Conservation (phyloP, 139 green algal genomes). For the Chlamydomonas sp. region DNA sequence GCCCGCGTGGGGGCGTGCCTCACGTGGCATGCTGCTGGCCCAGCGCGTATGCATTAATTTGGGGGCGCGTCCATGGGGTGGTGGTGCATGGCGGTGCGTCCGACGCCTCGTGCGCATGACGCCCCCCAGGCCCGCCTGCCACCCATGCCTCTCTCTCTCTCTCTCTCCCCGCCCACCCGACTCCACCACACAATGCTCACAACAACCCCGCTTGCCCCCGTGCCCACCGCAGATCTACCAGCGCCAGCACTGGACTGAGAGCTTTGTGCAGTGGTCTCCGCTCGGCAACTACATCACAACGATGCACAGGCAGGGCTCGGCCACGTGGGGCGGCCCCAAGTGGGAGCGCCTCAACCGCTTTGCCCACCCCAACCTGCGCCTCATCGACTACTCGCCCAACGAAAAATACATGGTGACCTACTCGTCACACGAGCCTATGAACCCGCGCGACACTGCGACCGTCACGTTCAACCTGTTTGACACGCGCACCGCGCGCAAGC, state of each 20-base stretch:
- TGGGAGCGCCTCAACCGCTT: conserved; percentile 67
- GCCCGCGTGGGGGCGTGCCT: no score
- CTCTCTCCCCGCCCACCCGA: no score
- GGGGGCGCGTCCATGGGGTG: no score
- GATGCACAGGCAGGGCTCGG: conserved; percentile 79
- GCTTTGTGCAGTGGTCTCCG: conserved; percentile 88
- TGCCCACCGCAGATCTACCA: conserved; percentile 60
- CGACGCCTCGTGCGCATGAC: background rate
- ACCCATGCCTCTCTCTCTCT: no score
- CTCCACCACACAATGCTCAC: no score
- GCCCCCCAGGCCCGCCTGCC: no score
- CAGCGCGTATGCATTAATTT: no score
- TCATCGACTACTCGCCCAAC: conserved; percentile 81
- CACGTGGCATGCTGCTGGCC: background rate
- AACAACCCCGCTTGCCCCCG: no score
- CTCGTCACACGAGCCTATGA: conserved; percentile 51
- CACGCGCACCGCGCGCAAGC: conserved; percentile 51
- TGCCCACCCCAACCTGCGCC: conserved; percentile 46
- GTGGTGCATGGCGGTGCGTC: background rate
- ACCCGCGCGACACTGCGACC: conserved; percentile 43
- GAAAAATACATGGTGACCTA: conserved; percentile 86
- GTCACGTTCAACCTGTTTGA: conserved; percentile 73
- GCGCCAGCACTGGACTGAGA: conserved; percentile 84
- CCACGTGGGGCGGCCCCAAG: conserved; percentile 80
- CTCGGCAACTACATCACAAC: conserved; percentile 76